Base-by-base conservation (phyloP, 257 asterid species). In the Solanum sejunctum region DNA sequence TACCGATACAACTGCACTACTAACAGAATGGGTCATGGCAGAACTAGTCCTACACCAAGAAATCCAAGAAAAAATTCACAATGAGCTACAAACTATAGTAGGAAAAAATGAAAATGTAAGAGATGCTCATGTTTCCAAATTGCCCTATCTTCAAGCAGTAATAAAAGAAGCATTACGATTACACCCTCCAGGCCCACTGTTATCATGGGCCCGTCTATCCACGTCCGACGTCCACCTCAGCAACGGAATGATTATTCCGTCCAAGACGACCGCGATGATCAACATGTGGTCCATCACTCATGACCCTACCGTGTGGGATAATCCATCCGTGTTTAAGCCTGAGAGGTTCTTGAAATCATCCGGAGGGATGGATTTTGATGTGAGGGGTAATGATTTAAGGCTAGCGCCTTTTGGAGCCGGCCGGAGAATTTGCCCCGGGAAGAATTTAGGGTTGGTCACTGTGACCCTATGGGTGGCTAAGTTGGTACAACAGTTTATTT, bases 211-310 rank as follows among this genome's bases (percentile, higher is more conserved):
- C 41, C 88, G 92, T 7, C 85, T 92, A 15, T 90, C 93, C 4
- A 91, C 90, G 0, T 63, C 87, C 0, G 86, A 92, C 12, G 92
- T 91, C 36, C 85, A 32, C 15, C 93, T 92, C 52, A 86, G 84
- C 87, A 91, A 91, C 36, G 91, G 91, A 56, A 91, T 92, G 93
- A 41, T 92, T 0, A 84, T 92, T 18, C 93, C 93, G 0, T 81
- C 86, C 11, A 86, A 91, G 85, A 92, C 95, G 0, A 91, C 91
- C 0, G 92, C 93, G 3, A 92, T 92, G 93, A 89, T 92, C 55
- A 92, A 92, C 72, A 91, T 91, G 95, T 91, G 95, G 95, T 88
- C 95, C 8, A 92, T 92, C n/a, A 87, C 95, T 0, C 93, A 89
- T 21, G 92, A 92, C 84, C 70, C 91, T 1, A 45, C 21, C 1